Evolutionary conservation across 192 early-diverging fungal species (phyloP), one percentile per base, ranked within the genome.

Genomic region (Chytriomyces sp.): DNA sequence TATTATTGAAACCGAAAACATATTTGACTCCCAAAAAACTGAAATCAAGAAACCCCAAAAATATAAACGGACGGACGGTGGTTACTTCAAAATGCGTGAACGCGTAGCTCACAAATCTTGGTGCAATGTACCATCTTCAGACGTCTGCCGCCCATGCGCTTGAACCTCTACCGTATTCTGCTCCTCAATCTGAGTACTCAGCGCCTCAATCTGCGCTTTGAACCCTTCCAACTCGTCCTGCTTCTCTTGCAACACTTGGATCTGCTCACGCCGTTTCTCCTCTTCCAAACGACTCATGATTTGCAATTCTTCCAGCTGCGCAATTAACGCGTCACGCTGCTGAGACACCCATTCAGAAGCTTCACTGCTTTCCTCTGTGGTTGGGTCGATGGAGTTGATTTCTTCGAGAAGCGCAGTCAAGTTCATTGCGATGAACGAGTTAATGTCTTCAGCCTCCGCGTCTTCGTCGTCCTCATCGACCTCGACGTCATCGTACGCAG

Each of bases 401-500:
- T 75, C 73, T 6, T 18, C 45, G 63, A 75, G 23, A 7, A 75
- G 47, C 6, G 45, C 18, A 5, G 46, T 45, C 20, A 75, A 48
- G 47, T 53, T 75, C 23, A n/a, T 50, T 7, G 26, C 13, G 26
- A 75, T 75, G 50, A 65, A 75, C 6, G n/a, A 11, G 13, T 6
- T 75, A 5, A 75, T 11, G 3, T 50, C 23, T 68, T 80, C 45
- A 5, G 46, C 20, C 18, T 46, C 20, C 7, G 35, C 24, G 20
- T 76, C 75, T n/a, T 81, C 86, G 20, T 69, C 69, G 6, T 66
- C 62, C 5, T 60, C 16, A 13, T 69, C 77, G 18, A 46, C 72
- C 3, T 70, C 72, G 9, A 67, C 67, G 49, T 80, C 77, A 64
- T 78, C 77, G 35, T 76, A 28, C 26, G 79, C 78, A 43, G 45